A percentile compares a stretch with the other conserved stretches of the same genome.
Conservation (phyloP, 441 rosid species). For the Brassica balearica region DNA sequence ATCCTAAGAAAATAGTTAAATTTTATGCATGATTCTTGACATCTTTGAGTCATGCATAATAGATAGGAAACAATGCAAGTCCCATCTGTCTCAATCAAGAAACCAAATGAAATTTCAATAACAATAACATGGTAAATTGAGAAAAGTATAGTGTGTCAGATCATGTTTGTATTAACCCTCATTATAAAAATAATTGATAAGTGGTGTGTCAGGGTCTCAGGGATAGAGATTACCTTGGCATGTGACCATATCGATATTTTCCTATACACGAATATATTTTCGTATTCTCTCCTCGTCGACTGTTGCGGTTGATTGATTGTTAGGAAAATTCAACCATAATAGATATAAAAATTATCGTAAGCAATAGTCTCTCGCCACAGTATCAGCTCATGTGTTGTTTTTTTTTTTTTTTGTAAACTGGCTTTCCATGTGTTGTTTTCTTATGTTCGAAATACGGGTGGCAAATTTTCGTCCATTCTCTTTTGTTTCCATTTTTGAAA, state of each 20-base stretch:
- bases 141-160: constrained; percentile 42
- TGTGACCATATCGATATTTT: constrained; percentile 36
- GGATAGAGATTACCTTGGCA: constrained; percentile 41
- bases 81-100: constrained; percentile 36
- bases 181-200: constrained; percentile 36
- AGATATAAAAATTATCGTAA: neutral
- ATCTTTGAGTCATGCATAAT: constrained; percentile 36
- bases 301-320: neutral
- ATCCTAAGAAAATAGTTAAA: constrained; percentile 10
- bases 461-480: constrained; percentile 4
- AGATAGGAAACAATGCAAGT: constrained; percentile 40
- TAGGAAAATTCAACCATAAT: constrained; percentile 1
- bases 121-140: constrained; percentile 29
- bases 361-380: neutral
- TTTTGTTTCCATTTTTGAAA: neutral
- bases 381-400: constrained; percentile 1
- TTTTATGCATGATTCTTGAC: constrained; percentile 31
- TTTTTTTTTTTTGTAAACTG: neutral
- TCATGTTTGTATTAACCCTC: constrained; percentile 31
- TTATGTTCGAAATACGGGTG: constrained; percentile 11
- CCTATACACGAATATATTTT: constrained; percentile 9
- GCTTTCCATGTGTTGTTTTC: neutral
- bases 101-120: constrained; percentile 38
- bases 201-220: constrained; percentile 46
- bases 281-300: constrained; percentile 14